Evolutionary conservation across 163 green algal genomes (phyloP).

Genomic region (Scenedesmus sp.): DNA sequence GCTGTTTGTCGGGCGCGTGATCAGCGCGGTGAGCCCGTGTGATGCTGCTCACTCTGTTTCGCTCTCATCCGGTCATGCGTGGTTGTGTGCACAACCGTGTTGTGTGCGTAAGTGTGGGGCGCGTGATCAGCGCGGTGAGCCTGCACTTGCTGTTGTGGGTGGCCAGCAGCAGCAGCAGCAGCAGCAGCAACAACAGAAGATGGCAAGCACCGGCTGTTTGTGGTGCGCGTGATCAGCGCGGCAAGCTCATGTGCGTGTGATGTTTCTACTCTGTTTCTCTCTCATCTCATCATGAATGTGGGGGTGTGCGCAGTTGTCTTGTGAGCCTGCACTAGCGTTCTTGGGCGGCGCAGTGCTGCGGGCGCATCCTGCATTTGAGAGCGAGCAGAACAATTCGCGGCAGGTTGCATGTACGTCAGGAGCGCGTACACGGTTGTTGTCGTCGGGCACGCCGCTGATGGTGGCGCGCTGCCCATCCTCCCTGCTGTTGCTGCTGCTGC

Average conservation of each 20-base stretch:
- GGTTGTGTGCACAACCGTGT: background rate
- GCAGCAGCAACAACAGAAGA: conserved; percentile 69
- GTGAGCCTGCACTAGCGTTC: no score
- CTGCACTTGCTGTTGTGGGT: conserved; percentile 55
- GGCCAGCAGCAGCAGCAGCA: conserved; percentile 81
- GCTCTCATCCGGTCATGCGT: background rate
- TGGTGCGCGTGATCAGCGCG: conserved; percentile 32
- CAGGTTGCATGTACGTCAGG: no score
- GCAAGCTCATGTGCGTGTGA: background rate
- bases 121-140: no score
- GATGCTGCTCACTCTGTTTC: background rate
- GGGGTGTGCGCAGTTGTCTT: no score
- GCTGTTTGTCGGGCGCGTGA: conserved; percentile 67
- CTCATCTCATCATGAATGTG: no score
- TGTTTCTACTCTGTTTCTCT: no score
- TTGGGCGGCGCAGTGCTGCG: no score
- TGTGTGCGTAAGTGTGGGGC: no score
- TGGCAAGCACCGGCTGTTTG: conserved; percentile 72
- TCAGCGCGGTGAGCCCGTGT: conserved; percentile 33
- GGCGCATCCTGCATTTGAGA: no score
- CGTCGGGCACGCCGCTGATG: no score
- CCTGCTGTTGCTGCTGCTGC: background rate
- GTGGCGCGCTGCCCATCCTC: background rate
- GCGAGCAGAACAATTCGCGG: no score
- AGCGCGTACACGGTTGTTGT: no score